Conservation (phyloP, 352 stramenopile genomes). For the Blastocystis sp. region DNA sequence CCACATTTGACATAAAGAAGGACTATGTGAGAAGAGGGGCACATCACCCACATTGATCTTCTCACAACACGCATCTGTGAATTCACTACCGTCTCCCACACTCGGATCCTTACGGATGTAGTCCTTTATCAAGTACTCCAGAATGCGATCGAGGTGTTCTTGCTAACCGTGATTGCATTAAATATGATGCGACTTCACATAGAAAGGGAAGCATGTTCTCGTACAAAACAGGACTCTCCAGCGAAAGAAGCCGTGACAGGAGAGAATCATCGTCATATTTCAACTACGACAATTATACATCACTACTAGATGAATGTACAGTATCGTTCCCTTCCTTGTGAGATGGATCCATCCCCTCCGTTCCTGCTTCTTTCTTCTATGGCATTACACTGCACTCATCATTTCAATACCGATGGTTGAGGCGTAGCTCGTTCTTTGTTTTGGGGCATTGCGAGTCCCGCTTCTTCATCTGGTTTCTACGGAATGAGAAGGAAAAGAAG, state of each 20-base stretch:
- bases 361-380: no score
- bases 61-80: constrained; percentile 31
- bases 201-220: constrained; percentile 51
- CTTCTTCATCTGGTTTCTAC: no score
- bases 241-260: neutral
- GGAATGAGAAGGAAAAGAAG: no score
- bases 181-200: neutral
- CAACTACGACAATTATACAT: neutral
- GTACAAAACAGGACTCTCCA: constrained; percentile 6
- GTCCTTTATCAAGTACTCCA: constrained; percentile 52
- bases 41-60: constrained; percentile 12
- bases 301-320: neutral
- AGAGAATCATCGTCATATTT: constrained; percentile 5
- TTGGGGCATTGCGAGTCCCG: no score
- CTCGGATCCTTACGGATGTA: neutral
- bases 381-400: no score
- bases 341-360: no score
- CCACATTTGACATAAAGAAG: constrained; percentile 13
- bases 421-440: no score
- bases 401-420: no score
- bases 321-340: no score
- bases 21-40: neutral
- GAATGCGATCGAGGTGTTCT: neutral
- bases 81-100: neutral
- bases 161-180: neutral